These are phyloP conservation scores for Ascocoryne sarcoides DNA, from an alignment of 2,329 filamentous ascomycete species.

Conservation along the genomic window DNA sequence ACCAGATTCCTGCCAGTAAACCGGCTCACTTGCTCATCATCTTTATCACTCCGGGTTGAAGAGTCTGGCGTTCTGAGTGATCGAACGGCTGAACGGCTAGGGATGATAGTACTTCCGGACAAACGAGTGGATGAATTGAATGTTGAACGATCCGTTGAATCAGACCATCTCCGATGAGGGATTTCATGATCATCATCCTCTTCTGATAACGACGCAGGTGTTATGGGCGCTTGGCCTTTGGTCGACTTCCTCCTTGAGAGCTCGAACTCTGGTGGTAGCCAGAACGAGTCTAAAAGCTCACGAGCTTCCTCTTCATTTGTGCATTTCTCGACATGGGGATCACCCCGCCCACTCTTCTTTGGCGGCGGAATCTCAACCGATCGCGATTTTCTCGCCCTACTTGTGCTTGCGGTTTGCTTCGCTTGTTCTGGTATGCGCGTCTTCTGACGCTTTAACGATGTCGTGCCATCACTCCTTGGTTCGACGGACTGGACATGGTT, in stretches of 20 bases:
- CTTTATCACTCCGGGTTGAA: not conserved
- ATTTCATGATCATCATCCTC: constrained; percentile 1
- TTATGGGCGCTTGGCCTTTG: not conserved
- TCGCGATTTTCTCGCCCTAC: too few relatives aligned
- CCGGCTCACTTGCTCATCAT: not conserved
- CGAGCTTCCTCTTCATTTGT: constrained; percentile 13
- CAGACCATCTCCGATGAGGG: constrained; percentile 2
- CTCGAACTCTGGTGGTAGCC: constrained; percentile 14
- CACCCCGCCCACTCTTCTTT: constrained; percentile 3
- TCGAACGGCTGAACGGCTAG: not conserved
- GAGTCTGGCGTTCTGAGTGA: constrained; percentile 9
- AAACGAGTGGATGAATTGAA: not conserved
- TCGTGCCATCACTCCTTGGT: constrained; percentile 11
- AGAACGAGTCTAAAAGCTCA: constrained; percentile 12
- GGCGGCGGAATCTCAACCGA: constrained; percentile 7
- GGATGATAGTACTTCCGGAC: not conserved
- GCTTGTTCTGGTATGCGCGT: constrained; percentile 2
- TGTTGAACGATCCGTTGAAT: not conserved
- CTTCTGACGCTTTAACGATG: constrained; percentile 16
- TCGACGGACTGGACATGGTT: constrained; percentile 11
- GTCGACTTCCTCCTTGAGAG: not conserved
- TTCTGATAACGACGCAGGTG: constrained; percentile 2
- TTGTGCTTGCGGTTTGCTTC: not conserved
- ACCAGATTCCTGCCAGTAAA: too few relatives aligned
- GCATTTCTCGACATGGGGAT: constrained; percentile 8